Base-by-base conservation (phyloP, 768 basidiomycete species). In the Neoboletus subvelutipes region DNA sequence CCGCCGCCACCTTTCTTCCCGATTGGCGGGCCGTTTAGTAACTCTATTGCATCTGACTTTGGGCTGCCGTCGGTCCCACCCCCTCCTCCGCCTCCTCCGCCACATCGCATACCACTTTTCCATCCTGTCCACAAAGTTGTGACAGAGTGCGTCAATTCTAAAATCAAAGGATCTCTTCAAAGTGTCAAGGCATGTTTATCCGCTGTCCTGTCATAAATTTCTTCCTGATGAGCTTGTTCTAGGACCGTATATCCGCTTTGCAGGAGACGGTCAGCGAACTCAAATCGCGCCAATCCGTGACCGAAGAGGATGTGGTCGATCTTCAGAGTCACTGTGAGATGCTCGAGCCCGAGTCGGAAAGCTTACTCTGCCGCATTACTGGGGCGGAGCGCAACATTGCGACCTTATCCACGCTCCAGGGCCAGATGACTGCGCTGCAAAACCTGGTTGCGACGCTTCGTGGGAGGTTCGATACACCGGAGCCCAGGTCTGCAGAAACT, bases 271-370 rank as follows among this genome's bases (percentile, higher is more conserved):
- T 72, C 24, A 24, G n/a, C 31, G 59, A 56, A 36, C 47, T 73
- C 1, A 65, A 57, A 36, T 62, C 60, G 15, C 68, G 68, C 17
- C 70, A 72, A 43, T 33, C 56, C 0, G 54, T 59, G 24, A 63
- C 64, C 6, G 67, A 75, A 45, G 65, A 69, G 7, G 73, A 75
- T 43, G 48, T 75, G 13, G 36, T 60, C 17, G 72, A 73, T n/a
- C 48, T 74, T 24, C 71, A 74, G 55, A 66, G 63, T 3, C 75
- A 76, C 45, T 61, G 80, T 13, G 76, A 79, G 7, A 71, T 57
- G 40, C 64, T 82, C 7, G 71, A 75, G 28, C 69, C 74, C 1
- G 71, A 73, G 28, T 68, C 71, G 37, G 64, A 71, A n/a, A 50
- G 61, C 11, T 42, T 73, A 31, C 59, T 73, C 18, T 64, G 60